Conservation (phyloP, 805 yeast genomes). For the Sugiyamaella valdiviana region DNA sequence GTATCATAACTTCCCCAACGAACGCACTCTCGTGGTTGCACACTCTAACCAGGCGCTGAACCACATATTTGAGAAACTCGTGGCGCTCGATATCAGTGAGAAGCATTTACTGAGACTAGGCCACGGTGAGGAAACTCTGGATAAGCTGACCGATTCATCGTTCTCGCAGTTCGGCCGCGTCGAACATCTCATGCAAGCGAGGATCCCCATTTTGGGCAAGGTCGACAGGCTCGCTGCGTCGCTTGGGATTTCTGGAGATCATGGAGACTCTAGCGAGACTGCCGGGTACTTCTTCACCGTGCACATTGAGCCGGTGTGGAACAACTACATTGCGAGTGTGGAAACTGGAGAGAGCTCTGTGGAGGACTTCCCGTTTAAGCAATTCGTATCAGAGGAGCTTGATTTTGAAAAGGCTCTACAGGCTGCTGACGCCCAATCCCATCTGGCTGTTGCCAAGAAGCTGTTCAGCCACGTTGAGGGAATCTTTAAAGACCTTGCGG, state of each 20-base stretch:
- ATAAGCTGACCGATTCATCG: conserved; percentile 17
- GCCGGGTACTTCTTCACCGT: conserved; percentile 32
- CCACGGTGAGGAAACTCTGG: conserved; percentile 18
- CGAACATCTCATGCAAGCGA: conserved; percentile 4
- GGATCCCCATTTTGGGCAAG: conserved; percentile 16
- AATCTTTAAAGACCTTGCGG: conserved; percentile 25
- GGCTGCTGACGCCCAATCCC: neutral
- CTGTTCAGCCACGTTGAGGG: conserved; percentile 17
- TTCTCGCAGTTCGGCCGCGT: neutral
- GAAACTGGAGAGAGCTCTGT: conserved; percentile 10
- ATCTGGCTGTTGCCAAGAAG: neutral
- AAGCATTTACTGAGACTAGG: conserved; percentile 26
- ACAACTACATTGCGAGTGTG: neutral
- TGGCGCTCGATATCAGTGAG: conserved; percentile 22
- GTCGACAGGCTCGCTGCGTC: conserved; percentile 31
- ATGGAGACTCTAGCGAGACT: conserved; percentile 36
- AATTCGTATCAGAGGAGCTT: neutral
- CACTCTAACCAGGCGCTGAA: conserved; percentile 25
- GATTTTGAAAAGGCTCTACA: neutral
- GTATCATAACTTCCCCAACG: conserved; percentile 22
- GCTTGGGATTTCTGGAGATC: conserved; percentile 32
- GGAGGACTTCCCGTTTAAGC: conserved; percentile 1
- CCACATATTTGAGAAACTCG: conserved; percentile 22
- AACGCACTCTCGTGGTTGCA: conserved; percentile 30
- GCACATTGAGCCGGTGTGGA: conserved; percentile 13